Evolutionary conservation across 31 red algal genomes (phyloP).

Genomic region (Endocladia muricata): DNA sequence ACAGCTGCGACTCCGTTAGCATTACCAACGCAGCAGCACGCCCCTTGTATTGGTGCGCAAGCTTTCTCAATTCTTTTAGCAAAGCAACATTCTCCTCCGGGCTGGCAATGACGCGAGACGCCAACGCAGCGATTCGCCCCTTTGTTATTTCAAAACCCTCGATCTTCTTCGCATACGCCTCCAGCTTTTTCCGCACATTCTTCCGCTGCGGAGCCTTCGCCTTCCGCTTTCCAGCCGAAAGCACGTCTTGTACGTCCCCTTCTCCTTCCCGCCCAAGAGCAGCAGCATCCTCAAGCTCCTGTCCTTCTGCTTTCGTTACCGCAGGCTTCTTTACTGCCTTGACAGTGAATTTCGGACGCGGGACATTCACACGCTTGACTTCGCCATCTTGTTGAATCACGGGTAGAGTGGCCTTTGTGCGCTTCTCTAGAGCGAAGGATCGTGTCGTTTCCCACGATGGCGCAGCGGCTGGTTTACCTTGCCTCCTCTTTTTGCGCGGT

Average conservation of each 20-base stretch:
- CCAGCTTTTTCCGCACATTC: slow-evolving; percentile 17
- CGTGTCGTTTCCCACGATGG: slow-evolving; percentile 35
- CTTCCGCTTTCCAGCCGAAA: background rate
- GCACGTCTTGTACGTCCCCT: background rate
- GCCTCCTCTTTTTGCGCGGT: background rate
- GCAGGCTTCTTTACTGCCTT: slow-evolving; percentile 23
- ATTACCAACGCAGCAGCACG: slow-evolving; percentile 40
- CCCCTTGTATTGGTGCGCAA: slow-evolving; percentile 20
- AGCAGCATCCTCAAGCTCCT: background rate
- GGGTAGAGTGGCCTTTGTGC: slow-evolving; percentile 3
- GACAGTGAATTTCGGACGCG: slow-evolving; percentile 28
- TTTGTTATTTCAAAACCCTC: slow-evolving; percentile 39
- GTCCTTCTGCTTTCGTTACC: background rate
- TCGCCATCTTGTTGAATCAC: slow-evolving; percentile 35
- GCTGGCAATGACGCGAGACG: slow-evolving; percentile 31
- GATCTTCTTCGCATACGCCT: slow-evolving; percentile 15
- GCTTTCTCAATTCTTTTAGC: slow-evolving; percentile 24
- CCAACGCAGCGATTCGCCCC: slow-evolving; percentile 20
- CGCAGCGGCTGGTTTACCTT: background rate
- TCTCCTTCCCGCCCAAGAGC: background rate
- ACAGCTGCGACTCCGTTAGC: slow-evolving; percentile 75
- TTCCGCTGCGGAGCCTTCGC: background rate
- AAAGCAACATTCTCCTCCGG: slow-evolving; percentile 18
- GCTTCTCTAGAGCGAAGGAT: slow-evolving; percentile 2
- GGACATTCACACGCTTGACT: slow-evolving; percentile 4